Evolutionary conservation across 2,329 filamentous ascomycete genomes (phyloP), one percentile per base, ranked within the genome.

Genomic region (Tolypocladium capitatum): DNA sequence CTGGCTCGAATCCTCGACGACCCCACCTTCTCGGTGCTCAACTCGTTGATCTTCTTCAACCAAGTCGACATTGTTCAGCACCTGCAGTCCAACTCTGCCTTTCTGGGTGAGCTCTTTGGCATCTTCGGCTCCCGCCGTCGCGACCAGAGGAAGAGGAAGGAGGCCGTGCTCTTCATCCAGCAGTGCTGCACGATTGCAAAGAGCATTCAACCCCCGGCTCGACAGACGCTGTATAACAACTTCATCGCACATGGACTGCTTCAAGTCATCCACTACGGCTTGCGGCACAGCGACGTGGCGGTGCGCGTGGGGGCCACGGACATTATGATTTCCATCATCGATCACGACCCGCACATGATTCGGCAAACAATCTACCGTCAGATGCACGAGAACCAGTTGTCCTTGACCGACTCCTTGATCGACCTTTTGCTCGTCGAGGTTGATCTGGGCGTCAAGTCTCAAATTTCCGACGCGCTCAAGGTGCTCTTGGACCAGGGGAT

Each of bases 1-100:
- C 76, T 98, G 40, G 92, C 92, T 30, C 81, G 92, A 52, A 97
- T 98, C 53, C 75, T 98, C 51, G 92, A 98, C 66, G 92, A 98
- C 63, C 91, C 91, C 45, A 98, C 92, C 20, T 98, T 97, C 65
- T 94, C 88, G 24, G 90, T 97, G 27, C 81, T 98, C 54, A 98
- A 97, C 68, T 95, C 89, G 45, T 77, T 97, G 57, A 98, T 98
- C 56, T 98, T 96, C 71, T 98, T 94, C 74, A 92, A 97, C 68
- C 92, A 98, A 69, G 90, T 97, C 57, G 92, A 97, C 60, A 96
- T 98, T 60, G 84, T 98, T 45, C 86, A 91, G 60, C 87, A 97
- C 66, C 74, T 98, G n/a, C 90, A 96, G 64, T 75, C 74, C 27
- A 95, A 95, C 58, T 72, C 72, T 1, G 68, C 69, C 2, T 96